Base-by-base conservation (phyloP, 164 flowering plant genomes). In the Euptelea pleiosperma region DNA sequence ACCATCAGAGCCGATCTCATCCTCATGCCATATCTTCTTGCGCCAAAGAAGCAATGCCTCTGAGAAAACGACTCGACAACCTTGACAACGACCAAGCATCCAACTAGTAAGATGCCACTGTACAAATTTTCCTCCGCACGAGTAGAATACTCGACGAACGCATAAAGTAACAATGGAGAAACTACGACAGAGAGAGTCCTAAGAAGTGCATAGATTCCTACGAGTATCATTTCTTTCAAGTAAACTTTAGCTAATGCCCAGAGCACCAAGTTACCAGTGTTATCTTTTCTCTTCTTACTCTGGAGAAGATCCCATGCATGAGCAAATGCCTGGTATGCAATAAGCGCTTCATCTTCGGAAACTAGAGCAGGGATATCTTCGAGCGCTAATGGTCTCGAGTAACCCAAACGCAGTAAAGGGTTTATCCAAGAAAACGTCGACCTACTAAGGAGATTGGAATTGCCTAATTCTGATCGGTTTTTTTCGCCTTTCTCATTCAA, bases 1-100 rank as follows among this genome's bases (percentile, higher is more conserved):
- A 74, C 89, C 87, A 84, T 87, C 16, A 92, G 61, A 59, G 89
- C 80, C 8, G 98, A 89, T 65, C 98, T 73, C 75, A 92, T 81
- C 52, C 78, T 75, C 93, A 87, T 77, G 1, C 98, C 96, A 4
- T 64, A 70, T 61, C 85, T 77, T 53, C 87, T 78, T 4, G 92
- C 57, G 41, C 55, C 40, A 45, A 89, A 89, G 58, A 40, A 80
- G 75, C 78, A 85, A 58, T 83, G 90, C 44, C 96, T 70, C 62
- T 82, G 84, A 7, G 86, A 69, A 22, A 91, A 51, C 2, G 92
- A 89, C 52, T 89, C 98, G 0, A 78, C 65, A 24, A 82, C 37
- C 72, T 87, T 91, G 54, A 62, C 42, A 6, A 86, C 6, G n/a
- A 80, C 65, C 52, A 91, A 70, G 59, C 62, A 70, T 15, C 83